Base-by-base conservation (phyloP, 441 rosid genomes). In the Euphorbia corollata region DNA sequence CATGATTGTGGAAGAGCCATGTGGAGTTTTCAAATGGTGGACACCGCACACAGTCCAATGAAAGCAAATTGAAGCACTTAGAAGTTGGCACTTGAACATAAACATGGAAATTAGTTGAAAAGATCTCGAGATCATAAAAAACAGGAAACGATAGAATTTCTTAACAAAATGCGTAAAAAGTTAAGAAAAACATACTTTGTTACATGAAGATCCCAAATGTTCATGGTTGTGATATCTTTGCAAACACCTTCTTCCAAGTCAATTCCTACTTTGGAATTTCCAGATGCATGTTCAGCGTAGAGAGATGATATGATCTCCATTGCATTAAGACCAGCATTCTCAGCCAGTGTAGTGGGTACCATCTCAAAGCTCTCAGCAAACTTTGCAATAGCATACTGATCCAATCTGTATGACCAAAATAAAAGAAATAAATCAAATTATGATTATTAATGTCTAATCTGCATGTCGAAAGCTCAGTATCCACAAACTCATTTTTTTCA, bases 351-450 rank as follows among this genome's bases (percentile, higher is more conserved):
- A 72, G 78, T 87, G n/a, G 99, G 98, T 56, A 96, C 86, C 96
- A 92, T 87, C 87, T 96, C 99, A 76, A 92, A 96, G 77, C 98
- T 92, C 79, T 96, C 97, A 8, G 97, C 97, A 74, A 87, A 96
- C 75, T 96, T 96, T 43, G 96, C 74, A 73, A 96, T 86, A 64
- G 99, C 98, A 75, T 92, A 92, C 79, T 96, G 96, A 80, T 96
- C 99, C 85, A 96, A 84, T 74, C 99, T 96, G 90, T 75, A 81
- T 32, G 67, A 53, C 27, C n/a, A 39, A 63, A 36, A 51, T n/a
- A 47, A 36, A 36, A 36, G 32, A 67, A 16, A 30, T 65, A 48
- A 16, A 48, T 5, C 51, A 58, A 20, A 71, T 41, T 7, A 18
- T 12, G 27, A 63, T 24, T 63, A 32, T 32, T 9, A 71, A 12